Percentiles rank a stretch among this genome's conserved stretches.
phyloP scores from a whole-genome alignment of 345 rosid species.

The Eutrema heterophyllum region DNA sequence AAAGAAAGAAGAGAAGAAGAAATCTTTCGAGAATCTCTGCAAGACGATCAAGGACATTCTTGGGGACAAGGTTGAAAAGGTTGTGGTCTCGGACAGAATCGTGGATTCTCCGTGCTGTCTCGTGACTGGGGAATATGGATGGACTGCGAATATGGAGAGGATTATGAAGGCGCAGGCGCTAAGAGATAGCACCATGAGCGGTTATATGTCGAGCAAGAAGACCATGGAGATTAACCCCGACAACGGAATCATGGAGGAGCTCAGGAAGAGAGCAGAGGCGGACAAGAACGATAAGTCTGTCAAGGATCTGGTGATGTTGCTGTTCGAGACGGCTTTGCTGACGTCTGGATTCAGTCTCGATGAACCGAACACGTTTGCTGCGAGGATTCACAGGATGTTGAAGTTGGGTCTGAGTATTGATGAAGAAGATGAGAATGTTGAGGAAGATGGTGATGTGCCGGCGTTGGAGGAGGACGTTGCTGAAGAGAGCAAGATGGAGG shows the following conservation, averaged over 20 bases:
- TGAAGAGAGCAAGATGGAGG: conserved; percentile 96
- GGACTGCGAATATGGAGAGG: conserved; percentile 94
- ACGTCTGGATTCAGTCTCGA: conserved; percentile 90
- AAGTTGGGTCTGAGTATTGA: conserved; percentile 82
- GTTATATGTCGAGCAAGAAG: conserved; percentile 92
- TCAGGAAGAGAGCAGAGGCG: conserved; percentile 72
- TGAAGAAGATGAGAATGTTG: conserved; percentile 60
- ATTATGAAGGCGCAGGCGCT: conserved; percentile 89
- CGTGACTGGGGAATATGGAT: conserved; percentile 85
- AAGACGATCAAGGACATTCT: conserved; percentile 73
- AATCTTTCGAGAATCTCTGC: conserved; percentile 75
- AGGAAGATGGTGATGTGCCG: conserved; percentile 70
- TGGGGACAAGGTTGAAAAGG: conserved; percentile 78
- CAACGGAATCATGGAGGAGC: conserved; percentile 86
- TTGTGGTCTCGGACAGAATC: conserved; percentile 74
- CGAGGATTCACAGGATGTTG: conserved; percentile 86
- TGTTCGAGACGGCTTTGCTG: conserved; percentile 73
- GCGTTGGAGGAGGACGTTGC: conserved; percentile 70
- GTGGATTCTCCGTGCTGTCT: conserved; percentile 88
- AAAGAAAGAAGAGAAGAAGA: conserved; percentile 66
- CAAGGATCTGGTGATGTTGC: conserved; percentile 68
- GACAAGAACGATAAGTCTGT: conserved; percentile 88
- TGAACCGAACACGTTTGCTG: conserved; percentile 75
- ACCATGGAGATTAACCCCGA: conserved; percentile 89
- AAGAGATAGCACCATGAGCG: conserved; percentile 86